Conservation (phyloP, 176 grass and related monocot genomes). For the Leersia perrieri region DNA sequence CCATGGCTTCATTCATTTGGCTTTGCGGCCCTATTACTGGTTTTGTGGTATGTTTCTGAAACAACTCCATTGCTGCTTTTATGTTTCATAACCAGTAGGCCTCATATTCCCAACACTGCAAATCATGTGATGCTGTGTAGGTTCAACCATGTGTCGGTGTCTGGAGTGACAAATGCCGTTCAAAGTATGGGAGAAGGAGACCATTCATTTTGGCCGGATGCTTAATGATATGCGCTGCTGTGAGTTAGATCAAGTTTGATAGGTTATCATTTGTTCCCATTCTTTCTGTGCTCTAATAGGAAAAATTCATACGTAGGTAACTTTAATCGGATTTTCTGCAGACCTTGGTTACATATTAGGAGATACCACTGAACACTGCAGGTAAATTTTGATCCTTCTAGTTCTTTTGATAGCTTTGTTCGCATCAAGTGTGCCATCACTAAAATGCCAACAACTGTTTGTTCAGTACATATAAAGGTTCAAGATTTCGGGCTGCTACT, state of each 20-base stretch:
- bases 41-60: constrained; percentile 66
- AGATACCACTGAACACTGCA: constrained; percentile 86
- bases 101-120: neutral
- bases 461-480: constrained; percentile 78
- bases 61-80: neutral
- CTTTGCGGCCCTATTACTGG: constrained; percentile 96
- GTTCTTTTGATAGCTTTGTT: neutral
- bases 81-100: neutral
- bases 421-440: neutral
- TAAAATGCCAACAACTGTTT: constrained; percentile 22
- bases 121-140: neutral
- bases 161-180: constrained; percentile 96
- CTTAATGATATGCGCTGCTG: constrained; percentile 79
- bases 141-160: constrained; percentile 98
- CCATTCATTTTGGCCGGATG: constrained; percentile 94
- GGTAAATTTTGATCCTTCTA: constrained; percentile 38
- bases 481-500: constrained; percentile 73
- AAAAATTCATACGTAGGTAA: constrained; percentile 65
- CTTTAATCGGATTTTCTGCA: constrained; percentile 98
- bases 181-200: constrained; percentile 92
- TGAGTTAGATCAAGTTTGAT: constrained; percentile 55
- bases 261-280: neutral
- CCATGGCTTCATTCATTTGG: constrained; percentile 96
- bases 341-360: constrained; percentile 94
- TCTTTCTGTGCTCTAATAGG: constrained; percentile 36